These are phyloP conservation scores for Colletotrichum sidae DNA, from an alignment of 2,329 filamentous ascomycete genomes.

Conservation along the genomic window DNA sequence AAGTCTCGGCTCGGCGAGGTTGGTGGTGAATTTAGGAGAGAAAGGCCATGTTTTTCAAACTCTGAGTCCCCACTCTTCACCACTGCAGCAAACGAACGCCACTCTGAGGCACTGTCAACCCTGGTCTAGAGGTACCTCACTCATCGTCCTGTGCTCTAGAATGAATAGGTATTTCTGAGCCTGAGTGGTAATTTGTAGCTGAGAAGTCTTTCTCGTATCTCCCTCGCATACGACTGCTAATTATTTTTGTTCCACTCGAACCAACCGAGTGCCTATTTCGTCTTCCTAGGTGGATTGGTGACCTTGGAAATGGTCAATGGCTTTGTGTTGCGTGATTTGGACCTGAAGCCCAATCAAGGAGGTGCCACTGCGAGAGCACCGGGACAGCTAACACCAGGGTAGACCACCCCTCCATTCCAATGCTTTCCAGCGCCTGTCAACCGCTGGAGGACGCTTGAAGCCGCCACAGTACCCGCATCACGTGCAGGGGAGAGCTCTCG, in stretches of 20 bases:
- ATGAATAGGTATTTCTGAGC: no score
- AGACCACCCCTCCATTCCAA: constrained; percentile 8
- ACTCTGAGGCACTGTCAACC: constrained; percentile 23
- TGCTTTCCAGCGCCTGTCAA: constrained; percentile 22
- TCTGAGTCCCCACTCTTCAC: constrained; percentile 37
- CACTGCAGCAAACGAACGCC: constrained; percentile 35
- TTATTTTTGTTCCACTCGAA: no score
- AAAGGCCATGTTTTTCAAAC: constrained; percentile 39
- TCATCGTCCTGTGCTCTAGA: no score
- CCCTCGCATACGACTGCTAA: no score
- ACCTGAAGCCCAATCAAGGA: constrained; percentile 14
- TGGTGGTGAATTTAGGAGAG: constrained; percentile 43
- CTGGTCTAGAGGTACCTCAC: constrained; percentile 5
- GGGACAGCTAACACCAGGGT: neutral
- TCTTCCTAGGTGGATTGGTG: no score
- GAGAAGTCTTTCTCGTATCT: no score
- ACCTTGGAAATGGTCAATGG: no score
- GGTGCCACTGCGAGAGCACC: constrained; percentile 8
- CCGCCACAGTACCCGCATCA: constrained; percentile 33
- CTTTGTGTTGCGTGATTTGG: constrained; percentile 4
- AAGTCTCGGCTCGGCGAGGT: constrained; percentile 37
- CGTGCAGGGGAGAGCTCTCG: constrained; percentile 29
- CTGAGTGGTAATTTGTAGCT: no score
- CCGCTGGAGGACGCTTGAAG: constrained; percentile 29
- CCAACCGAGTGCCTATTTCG: no score